Evolutionary conservation across 495 filamentous ascomycete genomes (phyloP), one percentile per base, ranked within the genome.

Genomic region (Recurvomyces mirabilis): DNA sequence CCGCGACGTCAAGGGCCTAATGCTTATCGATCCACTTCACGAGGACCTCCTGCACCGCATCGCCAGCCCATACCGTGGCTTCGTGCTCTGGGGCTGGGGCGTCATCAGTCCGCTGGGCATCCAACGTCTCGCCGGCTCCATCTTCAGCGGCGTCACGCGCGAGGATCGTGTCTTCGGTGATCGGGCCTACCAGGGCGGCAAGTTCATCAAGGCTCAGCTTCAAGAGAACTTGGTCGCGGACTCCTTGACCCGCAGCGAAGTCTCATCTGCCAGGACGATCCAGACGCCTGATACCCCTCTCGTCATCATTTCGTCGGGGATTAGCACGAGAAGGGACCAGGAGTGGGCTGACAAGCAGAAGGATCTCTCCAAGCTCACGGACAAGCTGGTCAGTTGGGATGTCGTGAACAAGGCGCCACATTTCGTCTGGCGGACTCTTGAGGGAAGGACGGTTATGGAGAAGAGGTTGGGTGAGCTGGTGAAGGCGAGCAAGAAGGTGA

Each of bases 151-250:
- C 30, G 77, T 86, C 12, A 79, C 67, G 9, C 72, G 84, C n/a
- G 76, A 82, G 56, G 91, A 95, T 56, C 81, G 91, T 0, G 75
- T 89, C 3, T 84, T 80, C 53, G 91, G 91, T 4, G 68, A 73
- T 19, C 73, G 74, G 5, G 77, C 85, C 0, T 82, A 87, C 51
- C 84, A 93, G 60, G 73, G 68, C 13, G 87, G 82, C 12, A 84
- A 81, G 49, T 80, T 73, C 54, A 79, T 95, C 58, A 91, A 87
- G 55, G 82, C 85, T 4, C 87, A 88, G 58, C 68, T 98, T 26
- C 91, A 98, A 61, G 91, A 98, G 66, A 89, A 81, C 43, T 66
- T 95, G 1, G 86, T 94, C 15, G 91, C 87, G 9, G 69, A 78
- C 43, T 80, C 79, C 2, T 73, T 95, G 40, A 85, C 85, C 14